phyloP scores from a whole-genome alignment of 768 basidiomycete genomes.

The Hygrocybe punicea region DNA sequence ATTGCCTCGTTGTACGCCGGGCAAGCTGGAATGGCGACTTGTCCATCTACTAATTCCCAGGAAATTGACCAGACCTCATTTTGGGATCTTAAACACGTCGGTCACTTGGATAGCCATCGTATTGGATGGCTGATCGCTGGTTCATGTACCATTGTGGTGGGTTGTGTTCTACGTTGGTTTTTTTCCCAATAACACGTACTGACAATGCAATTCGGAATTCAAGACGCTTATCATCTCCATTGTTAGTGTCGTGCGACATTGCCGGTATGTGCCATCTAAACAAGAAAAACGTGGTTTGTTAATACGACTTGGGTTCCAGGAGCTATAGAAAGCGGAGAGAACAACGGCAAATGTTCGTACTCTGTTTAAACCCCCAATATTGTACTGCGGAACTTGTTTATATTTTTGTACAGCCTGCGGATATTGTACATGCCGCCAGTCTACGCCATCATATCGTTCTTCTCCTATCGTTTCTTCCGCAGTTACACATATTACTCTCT shows the following conservation, averaged over 20 bases:
- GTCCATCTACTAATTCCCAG: slow-evolving; percentile 52
- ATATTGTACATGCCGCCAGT: slow-evolving; percentile 82
- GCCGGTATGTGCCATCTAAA: slow-evolving; percentile 42
- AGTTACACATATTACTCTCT: slow-evolving; percentile 58
- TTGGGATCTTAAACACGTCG: slow-evolving; percentile 41
- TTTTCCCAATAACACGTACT: neutral
- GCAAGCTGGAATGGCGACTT: slow-evolving; percentile 20
- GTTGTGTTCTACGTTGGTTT: slow-evolving; percentile 18
- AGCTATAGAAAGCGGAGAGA: slow-evolving; percentile 68
- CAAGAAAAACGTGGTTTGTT: neutral
- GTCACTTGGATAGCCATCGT: slow-evolving; percentile 53
- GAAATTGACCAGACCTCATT: slow-evolving; percentile 55
- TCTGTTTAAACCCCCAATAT: neutral
- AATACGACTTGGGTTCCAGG: slow-evolving; percentile 36
- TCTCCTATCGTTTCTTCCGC: slow-evolving; percentile 81
- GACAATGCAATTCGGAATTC: neutral
- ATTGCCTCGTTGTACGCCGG: too few relatives aligned
- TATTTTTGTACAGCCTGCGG: slow-evolving; percentile 50
- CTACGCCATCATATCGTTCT: slow-evolving; percentile 79
- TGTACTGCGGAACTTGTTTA: neutral
- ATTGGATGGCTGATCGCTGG: slow-evolving; percentile 67
- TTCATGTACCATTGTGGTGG: slow-evolving; percentile 46
- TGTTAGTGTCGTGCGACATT: slow-evolving; percentile 56
- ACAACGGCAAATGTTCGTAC: slow-evolving; percentile 71
- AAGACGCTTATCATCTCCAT: slow-evolving; percentile 62